Evolutionary conservation across 2,329 filamentous ascomycete species (phyloP), one percentile per base, ranked within the genome.

Genomic region (Neurospora sp.): DNA sequence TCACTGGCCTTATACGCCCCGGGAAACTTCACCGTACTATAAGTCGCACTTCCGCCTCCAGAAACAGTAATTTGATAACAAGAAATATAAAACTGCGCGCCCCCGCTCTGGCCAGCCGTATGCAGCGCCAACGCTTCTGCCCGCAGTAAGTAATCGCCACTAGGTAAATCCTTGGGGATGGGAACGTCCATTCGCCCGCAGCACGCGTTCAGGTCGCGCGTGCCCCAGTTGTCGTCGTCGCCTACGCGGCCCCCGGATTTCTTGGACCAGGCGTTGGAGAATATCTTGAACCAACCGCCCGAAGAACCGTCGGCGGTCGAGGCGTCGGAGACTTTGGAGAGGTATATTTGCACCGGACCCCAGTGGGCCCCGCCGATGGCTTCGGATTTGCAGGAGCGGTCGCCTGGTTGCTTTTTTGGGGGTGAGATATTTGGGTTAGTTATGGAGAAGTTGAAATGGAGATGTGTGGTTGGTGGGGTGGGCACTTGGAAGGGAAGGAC

Each of bases 321-420:
- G 2, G 84, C 82, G 73, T 85, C 82, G 8, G 77, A 72, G 2
- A 86, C 84, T 72, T 84, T 82, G 73, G 79, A 79, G 69, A 85
- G 76, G 76, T 85, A 85, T 4, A 82, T 79, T 66, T 83, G 79
- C 15, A 86, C 82, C 3, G 84, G 84, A 0, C 84, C 84, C 73
- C 82, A 84, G 76, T 86, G 84, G 68, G 81, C 80, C n/a, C 84
- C 84, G 33, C 84, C 84, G 70, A 86, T 85, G 40, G 84, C 84
- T 73, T 84, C 81, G 72, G 79, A 81, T 66, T 73, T 73, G 75
- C 84, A 86, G 58, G 76, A 76, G 28, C 84, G 80, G 77, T 81
- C 79, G 70, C 75, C 76, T 66, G 78, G 80, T 73, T 82, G 81
- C 74, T 84, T 78, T 74, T 33, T 19, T 23, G 23, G 5, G 62